These are phyloP conservation scores for Ceratobasidium sp. DNA, from an alignment of 1,284 basidiomycete species.

Conservation along the genomic window DNA sequence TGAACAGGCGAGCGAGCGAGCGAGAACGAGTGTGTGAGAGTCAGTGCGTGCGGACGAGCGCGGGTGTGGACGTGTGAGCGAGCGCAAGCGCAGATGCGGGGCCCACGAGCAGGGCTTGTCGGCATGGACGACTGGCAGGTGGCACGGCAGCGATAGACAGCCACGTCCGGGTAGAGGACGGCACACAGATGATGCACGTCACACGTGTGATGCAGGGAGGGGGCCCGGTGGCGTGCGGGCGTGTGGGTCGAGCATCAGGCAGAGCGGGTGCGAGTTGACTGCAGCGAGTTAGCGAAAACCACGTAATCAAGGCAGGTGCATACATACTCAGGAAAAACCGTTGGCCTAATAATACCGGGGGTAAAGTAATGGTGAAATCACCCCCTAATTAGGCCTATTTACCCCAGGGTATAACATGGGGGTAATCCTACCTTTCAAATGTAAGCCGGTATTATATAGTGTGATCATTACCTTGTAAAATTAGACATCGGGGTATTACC, in stretches of 20 bases:
- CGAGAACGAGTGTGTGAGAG: no score
- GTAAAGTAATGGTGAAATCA: no score
- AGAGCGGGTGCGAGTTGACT: slow-evolving; percentile 20
- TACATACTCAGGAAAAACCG: slow-evolving; percentile 36
- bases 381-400: no score
- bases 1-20: no score
- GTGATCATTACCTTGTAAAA: no score
- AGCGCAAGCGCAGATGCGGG: not conserved
- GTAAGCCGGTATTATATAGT: no score
- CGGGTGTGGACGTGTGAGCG: no score
- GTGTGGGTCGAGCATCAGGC: slow-evolving; percentile 22
- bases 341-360: no score
- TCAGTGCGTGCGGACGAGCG: no score
- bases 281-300: slow-evolving; percentile 2
- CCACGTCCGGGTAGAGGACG: slow-evolving; percentile 12
- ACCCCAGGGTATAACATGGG: no score
- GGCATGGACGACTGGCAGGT: not conserved
- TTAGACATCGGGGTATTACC: no score
- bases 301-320: not conserved
- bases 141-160: slow-evolving; percentile 1
- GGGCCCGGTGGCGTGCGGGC: not conserved
- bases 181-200: slow-evolving; percentile 38
- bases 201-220: slow-evolving; percentile 25
- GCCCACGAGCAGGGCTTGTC: slow-evolving; percentile 5
- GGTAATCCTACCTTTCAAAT: no score